These are phyloP conservation scores for Hansfordia pulvinata DNA, from an alignment of 2,329 filamentous ascomycete genomes.

Conservation along the genomic window DNA sequence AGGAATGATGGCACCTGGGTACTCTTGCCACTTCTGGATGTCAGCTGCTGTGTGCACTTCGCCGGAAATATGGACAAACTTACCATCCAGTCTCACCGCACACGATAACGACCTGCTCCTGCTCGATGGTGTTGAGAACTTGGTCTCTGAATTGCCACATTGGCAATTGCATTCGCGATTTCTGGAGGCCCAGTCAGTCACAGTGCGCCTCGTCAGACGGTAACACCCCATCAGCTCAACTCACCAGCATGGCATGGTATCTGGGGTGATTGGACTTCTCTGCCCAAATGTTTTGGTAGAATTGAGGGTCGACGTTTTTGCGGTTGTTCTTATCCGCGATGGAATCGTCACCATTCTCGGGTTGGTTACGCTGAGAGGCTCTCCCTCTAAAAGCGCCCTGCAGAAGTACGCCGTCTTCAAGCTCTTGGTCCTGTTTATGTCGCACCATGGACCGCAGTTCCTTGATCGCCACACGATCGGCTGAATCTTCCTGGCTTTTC, in stretches of 20 bases:
- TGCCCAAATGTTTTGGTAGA: slow-evolving; percentile 44
- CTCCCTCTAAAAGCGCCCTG: slow-evolving; percentile 62
- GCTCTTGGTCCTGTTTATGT: slow-evolving; percentile 52
- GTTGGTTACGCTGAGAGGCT: slow-evolving; percentile 27
- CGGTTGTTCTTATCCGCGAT: slow-evolving; percentile 28
- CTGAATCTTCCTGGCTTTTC: slow-evolving; percentile 55
- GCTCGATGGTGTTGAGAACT: slow-evolving; percentile 64
- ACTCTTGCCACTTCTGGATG: slow-evolving; percentile 59
- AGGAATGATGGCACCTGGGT: slow-evolving; percentile 95
- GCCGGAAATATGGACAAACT: slow-evolving; percentile 5
- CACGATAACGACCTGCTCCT: slow-evolving; percentile 78
- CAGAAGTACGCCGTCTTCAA: slow-evolving; percentile 62
- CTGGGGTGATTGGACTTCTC: slow-evolving; percentile 41
- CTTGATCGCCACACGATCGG: slow-evolving; percentile 56
- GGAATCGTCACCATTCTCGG: slow-evolving; percentile 34
- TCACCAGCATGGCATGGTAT: slow-evolving; percentile 68
- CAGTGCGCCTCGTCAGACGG: too few species aligned
- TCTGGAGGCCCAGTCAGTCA: slow-evolving; percentile 15
- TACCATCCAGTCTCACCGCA: slow-evolving; percentile 91
- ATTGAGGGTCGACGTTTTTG: slow-evolving; percentile 26
- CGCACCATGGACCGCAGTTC: slow-evolving; percentile 58
- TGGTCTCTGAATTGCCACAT: slow-evolving; percentile 77
- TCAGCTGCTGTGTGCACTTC: slow-evolving; percentile 7
- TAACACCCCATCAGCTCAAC: too few species aligned
- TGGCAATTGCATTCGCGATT: slow-evolving; percentile 65